Evolutionary conservation across 106 monocot species (phyloP).

Genomic region (Dioscorea zingiberensis): DNA sequence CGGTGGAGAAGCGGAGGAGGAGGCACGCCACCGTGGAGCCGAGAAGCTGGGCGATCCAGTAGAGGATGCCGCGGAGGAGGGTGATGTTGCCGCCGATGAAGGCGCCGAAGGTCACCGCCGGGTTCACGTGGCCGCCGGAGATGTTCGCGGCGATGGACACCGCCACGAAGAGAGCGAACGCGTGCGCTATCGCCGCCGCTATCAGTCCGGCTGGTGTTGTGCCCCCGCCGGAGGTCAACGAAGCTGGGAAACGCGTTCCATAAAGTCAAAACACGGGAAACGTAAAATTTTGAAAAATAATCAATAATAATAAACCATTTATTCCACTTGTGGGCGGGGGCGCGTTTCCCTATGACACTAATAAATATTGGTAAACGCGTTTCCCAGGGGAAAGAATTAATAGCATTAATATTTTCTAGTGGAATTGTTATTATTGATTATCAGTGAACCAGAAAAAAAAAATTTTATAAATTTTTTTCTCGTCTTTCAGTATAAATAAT

Average conservation of each 20-base stretch:
- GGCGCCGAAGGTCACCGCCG: conserved; percentile 11
- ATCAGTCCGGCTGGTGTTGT: conserved; percentile 5
- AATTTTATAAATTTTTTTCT: too few relatives aligned
- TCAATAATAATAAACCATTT: too few relatives aligned
- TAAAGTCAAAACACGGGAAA: background rate
- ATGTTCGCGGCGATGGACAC: conserved; percentile 8
- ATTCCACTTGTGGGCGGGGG: too few relatives aligned
- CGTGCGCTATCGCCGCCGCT: background rate
- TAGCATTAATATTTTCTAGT: too few relatives aligned
- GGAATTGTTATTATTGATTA: too few relatives aligned
- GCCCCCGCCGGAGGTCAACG: background rate
- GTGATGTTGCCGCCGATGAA: conserved; percentile 15
- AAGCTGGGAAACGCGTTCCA: background rate
- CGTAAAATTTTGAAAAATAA: background rate
- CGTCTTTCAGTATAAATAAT: too few relatives aligned
- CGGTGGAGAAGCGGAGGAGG: conserved; percentile 8
- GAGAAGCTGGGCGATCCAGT: conserved; percentile 15
- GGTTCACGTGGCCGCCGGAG: conserved; percentile 12
- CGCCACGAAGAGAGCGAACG: conserved; percentile 9
- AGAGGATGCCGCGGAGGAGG: conserved; percentile 14
- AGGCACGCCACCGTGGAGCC: conserved; percentile 8
- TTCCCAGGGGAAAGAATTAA: too few relatives aligned
- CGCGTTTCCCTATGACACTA: too few relatives aligned
- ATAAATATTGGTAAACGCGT: too few relatives aligned
- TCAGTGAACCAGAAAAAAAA: too few relatives aligned